Conservation (phyloP, 371 early-diverging fungal species). For the Umbelopsis sp. region DNA sequence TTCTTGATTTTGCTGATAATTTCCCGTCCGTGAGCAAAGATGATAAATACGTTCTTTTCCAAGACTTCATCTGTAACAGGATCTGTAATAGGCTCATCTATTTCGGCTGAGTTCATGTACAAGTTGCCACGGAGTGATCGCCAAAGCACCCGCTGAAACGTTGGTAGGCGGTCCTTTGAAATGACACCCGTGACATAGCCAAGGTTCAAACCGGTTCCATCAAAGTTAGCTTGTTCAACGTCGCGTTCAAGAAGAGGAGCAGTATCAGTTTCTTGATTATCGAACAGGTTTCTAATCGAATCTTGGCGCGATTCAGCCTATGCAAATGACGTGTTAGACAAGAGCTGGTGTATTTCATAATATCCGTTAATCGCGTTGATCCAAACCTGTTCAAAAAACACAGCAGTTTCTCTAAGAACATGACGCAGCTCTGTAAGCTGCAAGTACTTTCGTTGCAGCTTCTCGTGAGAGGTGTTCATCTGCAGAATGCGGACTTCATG, state of each 20-base stretch:
- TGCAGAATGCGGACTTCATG: constrained; percentile 83
- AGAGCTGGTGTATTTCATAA: neutral
- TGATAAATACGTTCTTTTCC: constrained; percentile 94
- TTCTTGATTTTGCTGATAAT: constrained; percentile 89
- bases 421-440: constrained; percentile 91
- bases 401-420: constrained; percentile 87
- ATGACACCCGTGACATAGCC: constrained; percentile 94
- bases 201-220: constrained; percentile 50
- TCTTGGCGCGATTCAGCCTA: constrained; percentile 61
- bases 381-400: constrained; percentile 76
- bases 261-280: constrained; percentile 53
- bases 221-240: constrained; percentile 53
- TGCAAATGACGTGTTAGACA: neutral
- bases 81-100: constrained; percentile 89
- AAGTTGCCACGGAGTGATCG: constrained; percentile 97
- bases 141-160: constrained; percentile 96
- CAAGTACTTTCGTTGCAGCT: constrained; percentile 81
- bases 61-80: constrained; percentile 73
- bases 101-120: constrained; percentile 95
- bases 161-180: constrained; percentile 76
- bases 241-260: constrained; percentile 67
- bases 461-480: constrained; percentile 88
- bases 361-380: neutral
- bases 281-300: constrained; percentile 47
- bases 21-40: constrained; percentile 96